Percentiles rank a stretch among this genome's conserved stretches.
Conservation (phyloP, 495 filamentous ascomycete species). For the Penicillium samsonianum region DNA sequence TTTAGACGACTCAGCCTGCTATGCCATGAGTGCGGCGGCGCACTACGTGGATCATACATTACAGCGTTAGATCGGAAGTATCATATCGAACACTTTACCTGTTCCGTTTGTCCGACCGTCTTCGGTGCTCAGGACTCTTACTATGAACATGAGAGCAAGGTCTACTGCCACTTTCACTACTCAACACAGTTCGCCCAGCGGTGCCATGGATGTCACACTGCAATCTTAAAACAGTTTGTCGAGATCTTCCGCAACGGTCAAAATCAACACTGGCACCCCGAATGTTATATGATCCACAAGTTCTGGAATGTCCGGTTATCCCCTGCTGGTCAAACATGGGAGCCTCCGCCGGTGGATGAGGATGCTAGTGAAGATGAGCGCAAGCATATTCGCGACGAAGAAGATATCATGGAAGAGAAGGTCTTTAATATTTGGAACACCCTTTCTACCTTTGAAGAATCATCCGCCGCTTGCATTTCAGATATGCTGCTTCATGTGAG, state of each 20-base stretch:
- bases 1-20: conserved; percentile 90
- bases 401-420: conserved; percentile 96
- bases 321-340: conserved; percentile 51
- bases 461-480: conserved; percentile 95
- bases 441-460: conserved; percentile 94
- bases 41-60: conserved; percentile 95
- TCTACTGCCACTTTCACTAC: conserved; percentile 99
- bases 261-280: conserved; percentile 99
- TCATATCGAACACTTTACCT: conserved; percentile 99
- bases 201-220: conserved; percentile 94
- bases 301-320: conserved; percentile 98
- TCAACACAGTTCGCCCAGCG: conserved; percentile 95
- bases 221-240: conserved; percentile 99
- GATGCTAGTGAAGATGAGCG: conserved; percentile 75
- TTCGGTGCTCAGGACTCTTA: conserved; percentile 98
- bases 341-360: conserved; percentile 51
- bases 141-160: conserved; percentile 94
- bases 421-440: conserved; percentile 99
- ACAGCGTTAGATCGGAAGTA: conserved; percentile 97
- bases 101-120: conserved; percentile 93
- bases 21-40: conserved; percentile 89
- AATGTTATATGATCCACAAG: conserved; percentile 99
- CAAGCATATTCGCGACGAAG: conserved; percentile 73
- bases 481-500: conserved; percentile 99
- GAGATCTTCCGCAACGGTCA: conserved; percentile 97